These are phyloP conservation scores for Penicillium sp. DNA, from an alignment of 2,329 filamentous ascomycete genomes.

Conservation along the genomic window DNA sequence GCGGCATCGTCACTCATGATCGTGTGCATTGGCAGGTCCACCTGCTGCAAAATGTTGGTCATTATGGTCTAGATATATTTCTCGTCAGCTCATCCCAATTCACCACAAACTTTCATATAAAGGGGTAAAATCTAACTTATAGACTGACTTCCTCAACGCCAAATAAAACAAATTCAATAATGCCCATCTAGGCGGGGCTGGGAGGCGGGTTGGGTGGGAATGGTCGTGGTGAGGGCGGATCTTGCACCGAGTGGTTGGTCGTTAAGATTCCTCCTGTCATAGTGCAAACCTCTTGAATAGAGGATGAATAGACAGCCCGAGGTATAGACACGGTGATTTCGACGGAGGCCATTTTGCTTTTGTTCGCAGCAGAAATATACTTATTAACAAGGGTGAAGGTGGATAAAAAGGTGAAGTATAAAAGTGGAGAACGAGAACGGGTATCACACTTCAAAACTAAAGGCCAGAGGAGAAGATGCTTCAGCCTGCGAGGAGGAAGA, in stretches of 20 bases:
- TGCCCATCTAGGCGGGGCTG: slow-evolving; percentile 38
- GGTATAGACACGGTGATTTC: background rate
- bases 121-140: slow-evolving; percentile 13
- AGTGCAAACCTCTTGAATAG: background rate
- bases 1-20: background rate
- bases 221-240: slow-evolving; percentile 34
- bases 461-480: too few relatives aligned
- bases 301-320: background rate
- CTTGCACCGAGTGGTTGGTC: slow-evolving; percentile 29
- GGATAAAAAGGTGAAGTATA: background rate
- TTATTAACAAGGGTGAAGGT: too few relatives aligned
- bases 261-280: slow-evolving; percentile 7
- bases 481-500: too few relatives aligned
- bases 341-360: slow-evolving; percentile 9
- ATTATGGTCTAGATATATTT: background rate
- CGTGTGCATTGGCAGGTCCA: background rate
- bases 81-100: background rate
- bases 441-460: too few relatives aligned
- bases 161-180: slow-evolving; percentile 6
- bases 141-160: slow-evolving; percentile 19
- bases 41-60: background rate
- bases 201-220: slow-evolving; percentile 46
- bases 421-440: too few relatives aligned
- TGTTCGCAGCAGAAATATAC: too few relatives aligned
- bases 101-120: background rate